These are phyloP conservation scores for Clarireedia sp. DNA, from an alignment of 2,329 filamentous ascomycete genomes.

Conservation along the genomic window DNA sequence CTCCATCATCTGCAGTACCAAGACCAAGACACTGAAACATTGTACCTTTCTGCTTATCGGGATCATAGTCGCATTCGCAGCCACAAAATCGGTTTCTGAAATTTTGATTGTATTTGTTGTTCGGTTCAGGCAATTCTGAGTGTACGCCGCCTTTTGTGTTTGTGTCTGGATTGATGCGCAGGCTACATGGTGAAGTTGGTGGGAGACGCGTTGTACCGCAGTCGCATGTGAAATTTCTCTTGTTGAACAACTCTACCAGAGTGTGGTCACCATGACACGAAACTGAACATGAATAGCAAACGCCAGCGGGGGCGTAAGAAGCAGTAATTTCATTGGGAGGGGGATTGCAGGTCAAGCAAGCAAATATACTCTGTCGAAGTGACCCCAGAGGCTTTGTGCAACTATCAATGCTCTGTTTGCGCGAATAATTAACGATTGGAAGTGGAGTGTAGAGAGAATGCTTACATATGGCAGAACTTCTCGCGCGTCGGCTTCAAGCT, in stretches of 20 bases:
- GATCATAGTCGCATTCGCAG: constrained; percentile 80
- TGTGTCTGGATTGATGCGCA: constrained; percentile 66
- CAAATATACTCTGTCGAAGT: constrained; percentile 81
- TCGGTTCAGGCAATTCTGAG: constrained; percentile 61
- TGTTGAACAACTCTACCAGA: constrained; percentile 91
- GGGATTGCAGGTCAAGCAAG: constrained; percentile 89
- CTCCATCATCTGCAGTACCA: constrained; percentile 69
- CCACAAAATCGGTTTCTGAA: constrained; percentile 89
- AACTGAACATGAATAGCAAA: constrained; percentile 96
- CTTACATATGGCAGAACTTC: constrained; percentile 88
- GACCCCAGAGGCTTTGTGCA: constrained; percentile 88
- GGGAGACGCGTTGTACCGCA: constrained; percentile 78
- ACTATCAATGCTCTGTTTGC: constrained; percentile 72
- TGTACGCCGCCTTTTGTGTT: constrained; percentile 70
- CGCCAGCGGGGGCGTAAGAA: constrained; percentile 64
- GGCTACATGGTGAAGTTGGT: constrained; percentile 60
- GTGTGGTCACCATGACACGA: constrained; percentile 93
- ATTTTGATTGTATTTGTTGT: constrained; percentile 93
- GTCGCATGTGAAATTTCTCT: constrained; percentile 93
- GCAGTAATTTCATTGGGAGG: constrained; percentile 55
- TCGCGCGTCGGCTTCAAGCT: constrained; percentile 87
- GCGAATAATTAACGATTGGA: constrained; percentile 2
- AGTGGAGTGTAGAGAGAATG: constrained; percentile 7
- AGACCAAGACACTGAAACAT: constrained; percentile 97
- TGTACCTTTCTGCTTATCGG: constrained; percentile 82